Evolutionary conservation across 1,284 basidiomycete species (phyloP).

Genomic region (Malassezia slooffiae): DNA sequence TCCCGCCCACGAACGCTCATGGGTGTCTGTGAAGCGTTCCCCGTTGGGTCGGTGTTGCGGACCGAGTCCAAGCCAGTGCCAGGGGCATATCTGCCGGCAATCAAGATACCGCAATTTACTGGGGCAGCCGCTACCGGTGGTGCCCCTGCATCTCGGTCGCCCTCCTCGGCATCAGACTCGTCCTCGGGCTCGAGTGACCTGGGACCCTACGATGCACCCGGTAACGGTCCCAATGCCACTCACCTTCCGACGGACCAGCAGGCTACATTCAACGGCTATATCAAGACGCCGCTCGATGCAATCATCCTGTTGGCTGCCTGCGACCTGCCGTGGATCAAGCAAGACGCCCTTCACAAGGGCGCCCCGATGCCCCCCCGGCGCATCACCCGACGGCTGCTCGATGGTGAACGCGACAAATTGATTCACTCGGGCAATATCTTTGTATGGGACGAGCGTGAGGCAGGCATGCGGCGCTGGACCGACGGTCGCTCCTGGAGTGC

Average conservation of each 20-base stretch:
- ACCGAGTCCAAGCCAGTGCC: no score
- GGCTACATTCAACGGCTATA: constrained; percentile 40
- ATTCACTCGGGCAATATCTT: constrained; percentile 40
- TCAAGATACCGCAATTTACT: no score
- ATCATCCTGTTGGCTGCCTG: constrained; percentile 41
- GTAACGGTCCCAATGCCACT: no score
- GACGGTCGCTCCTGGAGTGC: constrained; percentile 51
- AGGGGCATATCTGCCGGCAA: no score
- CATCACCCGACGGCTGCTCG: constrained; percentile 35
- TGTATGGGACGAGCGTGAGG: constrained; percentile 45
- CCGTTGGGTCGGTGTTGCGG: no score
- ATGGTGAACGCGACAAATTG: constrained; percentile 36
- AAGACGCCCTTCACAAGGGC: constrained; percentile 11
- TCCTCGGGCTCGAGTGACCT: background rate
- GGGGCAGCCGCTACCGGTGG: no score
- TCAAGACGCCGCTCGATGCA: constrained; percentile 43
- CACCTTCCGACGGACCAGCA: constrained; percentile 18
- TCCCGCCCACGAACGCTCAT: no score
- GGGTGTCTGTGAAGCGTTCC: no score
- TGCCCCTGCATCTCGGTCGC: no score
- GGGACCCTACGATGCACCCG: background rate
- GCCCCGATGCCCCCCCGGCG: constrained; percentile 28
- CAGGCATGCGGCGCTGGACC: constrained; percentile 51
- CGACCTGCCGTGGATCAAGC: constrained; percentile 20
- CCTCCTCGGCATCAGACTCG: no score